These are phyloP conservation scores for Sinapis alba DNA, from an alignment of 441 rosid species.

Conservation along the genomic window DNA sequence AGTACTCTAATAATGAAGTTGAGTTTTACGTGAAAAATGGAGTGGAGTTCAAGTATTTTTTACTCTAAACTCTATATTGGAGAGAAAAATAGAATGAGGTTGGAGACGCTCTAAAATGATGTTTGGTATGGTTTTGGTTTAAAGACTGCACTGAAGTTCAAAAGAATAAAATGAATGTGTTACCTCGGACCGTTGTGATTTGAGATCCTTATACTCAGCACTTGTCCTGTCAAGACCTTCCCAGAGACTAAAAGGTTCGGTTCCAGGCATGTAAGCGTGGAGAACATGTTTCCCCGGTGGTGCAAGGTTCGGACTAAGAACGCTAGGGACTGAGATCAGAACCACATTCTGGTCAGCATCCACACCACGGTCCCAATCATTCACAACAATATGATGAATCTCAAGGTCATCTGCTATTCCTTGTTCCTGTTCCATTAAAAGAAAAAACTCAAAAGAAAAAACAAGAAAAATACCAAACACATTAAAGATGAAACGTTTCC, in stretches of 20 bases:
- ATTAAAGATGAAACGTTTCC: background rate
- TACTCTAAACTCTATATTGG: too few species aligned
- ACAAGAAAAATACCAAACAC: background rate
- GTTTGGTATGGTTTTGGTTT: background rate
- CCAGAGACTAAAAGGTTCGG: slow-evolving; percentile 85
- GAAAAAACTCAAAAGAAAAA: background rate
- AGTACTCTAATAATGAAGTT: too few species aligned
- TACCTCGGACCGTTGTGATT: slow-evolving; percentile 86
- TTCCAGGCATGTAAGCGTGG: slow-evolving; percentile 88
- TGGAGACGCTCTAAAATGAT: background rate
- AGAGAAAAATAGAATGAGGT: background rate
- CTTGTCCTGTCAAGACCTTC: slow-evolving; percentile 82
- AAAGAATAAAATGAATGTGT: background rate
- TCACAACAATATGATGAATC: slow-evolving; percentile 89
- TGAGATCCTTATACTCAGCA: slow-evolving; percentile 69
- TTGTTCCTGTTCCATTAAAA: slow-evolving; percentile 36
- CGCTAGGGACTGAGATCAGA: slow-evolving; percentile 82
- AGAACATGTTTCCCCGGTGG: slow-evolving; percentile 82
- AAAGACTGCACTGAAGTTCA: background rate
- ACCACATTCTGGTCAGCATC: slow-evolving; percentile 97
- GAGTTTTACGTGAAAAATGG: too few species aligned
- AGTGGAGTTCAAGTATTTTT: too few species aligned
- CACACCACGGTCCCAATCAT: slow-evolving; percentile 86
- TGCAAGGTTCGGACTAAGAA: slow-evolving; percentile 77
- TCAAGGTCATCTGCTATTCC: slow-evolving; percentile 69